Base-by-base conservation (phyloP, 2,329 filamentous ascomycete species). In the Aspergillus neoniger region DNA sequence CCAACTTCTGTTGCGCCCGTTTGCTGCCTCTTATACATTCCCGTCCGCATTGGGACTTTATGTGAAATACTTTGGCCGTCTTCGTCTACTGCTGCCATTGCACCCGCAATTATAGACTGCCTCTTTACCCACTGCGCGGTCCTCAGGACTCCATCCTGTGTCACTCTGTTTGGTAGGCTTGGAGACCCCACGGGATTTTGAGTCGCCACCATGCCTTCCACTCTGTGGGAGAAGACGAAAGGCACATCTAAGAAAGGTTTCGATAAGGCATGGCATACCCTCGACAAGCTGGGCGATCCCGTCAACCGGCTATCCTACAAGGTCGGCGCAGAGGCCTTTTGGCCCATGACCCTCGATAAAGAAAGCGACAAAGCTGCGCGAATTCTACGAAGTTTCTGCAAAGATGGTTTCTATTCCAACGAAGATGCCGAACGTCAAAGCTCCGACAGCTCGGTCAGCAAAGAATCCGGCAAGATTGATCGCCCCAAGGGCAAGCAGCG, bases 361-460 rank as follows among this genome's bases (percentile, higher is more conserved):
- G 93, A 97, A 81, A 91, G 90, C 76, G 91, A 96, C 78, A 96
- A 96, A 79, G 91, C 92, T 50, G 92, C 92, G 61, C 85, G 92
- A 59, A 96, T 96, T 63, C 78, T 97, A 55, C 90, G 92, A 74
- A 94, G 91, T 32, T 97, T 97, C 78, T 96, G 92, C 81, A 91
- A 87, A 76, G 87, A 90, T 83, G 88, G 88, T 10, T 90, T 90
- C 75, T 89, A 89, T 71, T 79, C 82, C 23, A 81, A 88, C 66
- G 80, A 84, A 43, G 83, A 87, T 62, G 77, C 80, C 50, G 75
- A 80, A 19, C 74, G 77, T 48, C 72, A 76, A 19, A 65, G 63
- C 21, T 67, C 73, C 39, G 73, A 75, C 57, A 73, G 66, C 61
- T 48, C 25, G 9, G 23, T 57, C 12, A 65, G 44, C 47, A 63